phyloP scores from a whole-genome alignment of 805 yeast species.

The Clavispora vitiphila region DNA sequence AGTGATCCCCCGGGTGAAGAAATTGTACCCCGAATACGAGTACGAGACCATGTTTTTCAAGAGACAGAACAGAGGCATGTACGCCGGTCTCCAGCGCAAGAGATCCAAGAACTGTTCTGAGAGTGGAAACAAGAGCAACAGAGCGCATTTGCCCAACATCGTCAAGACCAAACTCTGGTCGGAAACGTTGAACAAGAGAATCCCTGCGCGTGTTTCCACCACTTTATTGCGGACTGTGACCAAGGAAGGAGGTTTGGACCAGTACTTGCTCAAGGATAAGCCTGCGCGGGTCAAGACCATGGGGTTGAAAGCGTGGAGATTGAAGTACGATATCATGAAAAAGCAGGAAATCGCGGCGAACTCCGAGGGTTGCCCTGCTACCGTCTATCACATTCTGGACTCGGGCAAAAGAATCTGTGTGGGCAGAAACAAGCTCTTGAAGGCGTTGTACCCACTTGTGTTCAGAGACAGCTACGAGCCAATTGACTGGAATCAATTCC shows the following conservation, averaged over 20 bases:
- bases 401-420: conserved; percentile 46
- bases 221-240: conserved; percentile 81
- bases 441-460: conserved; percentile 49
- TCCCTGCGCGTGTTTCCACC: conserved; percentile 64
- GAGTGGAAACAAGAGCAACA: conserved; percentile 64
- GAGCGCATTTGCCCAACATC: conserved; percentile 79
- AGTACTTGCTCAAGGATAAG: conserved; percentile 79
- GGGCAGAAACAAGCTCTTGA: conserved; percentile 62
- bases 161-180: conserved; percentile 78
- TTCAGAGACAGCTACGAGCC: conserved; percentile 39
- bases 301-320: conserved; percentile 89
- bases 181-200: conserved; percentile 56
- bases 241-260: conserved; percentile 93
- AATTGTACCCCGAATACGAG: conserved; percentile 30
- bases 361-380: conserved; percentile 26
- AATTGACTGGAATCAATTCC: conserved; percentile 45
- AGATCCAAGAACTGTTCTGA: conserved; percentile 78
- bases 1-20: conserved; percentile 9
- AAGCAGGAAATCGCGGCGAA: conserved; percentile 34
- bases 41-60: conserved; percentile 75
- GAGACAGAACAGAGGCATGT: conserved; percentile 82
- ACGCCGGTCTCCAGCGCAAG: conserved; percentile 80
- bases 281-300: conserved; percentile 87
- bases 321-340: conserved; percentile 69
- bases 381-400: conserved; percentile 45